phyloP scores from a whole-genome alignment of 176 grass and related monocot genomes.

The Oryza brachyantha region DNA sequence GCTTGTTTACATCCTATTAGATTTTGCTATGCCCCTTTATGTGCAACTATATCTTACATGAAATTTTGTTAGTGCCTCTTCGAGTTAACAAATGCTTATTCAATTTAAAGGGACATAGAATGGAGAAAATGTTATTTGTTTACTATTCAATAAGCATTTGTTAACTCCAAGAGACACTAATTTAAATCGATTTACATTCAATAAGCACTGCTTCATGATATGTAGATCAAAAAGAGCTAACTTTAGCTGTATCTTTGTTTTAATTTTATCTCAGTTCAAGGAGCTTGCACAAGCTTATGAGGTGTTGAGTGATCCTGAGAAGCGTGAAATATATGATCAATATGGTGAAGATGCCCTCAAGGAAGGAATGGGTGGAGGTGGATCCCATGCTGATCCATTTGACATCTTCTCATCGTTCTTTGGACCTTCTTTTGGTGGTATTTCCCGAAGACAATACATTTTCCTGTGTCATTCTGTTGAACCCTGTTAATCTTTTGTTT shows the following conservation, averaged over 20 bases:
- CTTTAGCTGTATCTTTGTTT: background rate
- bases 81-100: background rate
- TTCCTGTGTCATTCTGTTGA: background rate
- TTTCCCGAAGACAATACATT: background rate
- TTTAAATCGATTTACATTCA: too few species aligned
- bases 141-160: too few species aligned
- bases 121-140: too few species aligned
- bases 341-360: slow-evolving; percentile 99
- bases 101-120: background rate
- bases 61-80: background rate
- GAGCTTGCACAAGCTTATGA: slow-evolving; percentile 97
- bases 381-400: slow-evolving; percentile 71
- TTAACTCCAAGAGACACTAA: too few species aligned
- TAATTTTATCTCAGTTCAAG: slow-evolving; percentile 84
- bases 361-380: slow-evolving; percentile 95
- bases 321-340: slow-evolving; percentile 97
- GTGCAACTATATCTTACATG: background rate
- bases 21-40: background rate
- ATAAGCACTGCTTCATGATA: background rate
- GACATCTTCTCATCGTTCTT: slow-evolving; percentile 99
- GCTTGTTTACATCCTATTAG: background rate
- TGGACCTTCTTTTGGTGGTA: slow-evolving; percentile 78
- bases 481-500: background rate
- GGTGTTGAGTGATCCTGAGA: slow-evolving; percentile 93
- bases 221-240: background rate